Conservation (phyloP, 495 filamentous ascomycete species). For the Physcia stellaris region DNA sequence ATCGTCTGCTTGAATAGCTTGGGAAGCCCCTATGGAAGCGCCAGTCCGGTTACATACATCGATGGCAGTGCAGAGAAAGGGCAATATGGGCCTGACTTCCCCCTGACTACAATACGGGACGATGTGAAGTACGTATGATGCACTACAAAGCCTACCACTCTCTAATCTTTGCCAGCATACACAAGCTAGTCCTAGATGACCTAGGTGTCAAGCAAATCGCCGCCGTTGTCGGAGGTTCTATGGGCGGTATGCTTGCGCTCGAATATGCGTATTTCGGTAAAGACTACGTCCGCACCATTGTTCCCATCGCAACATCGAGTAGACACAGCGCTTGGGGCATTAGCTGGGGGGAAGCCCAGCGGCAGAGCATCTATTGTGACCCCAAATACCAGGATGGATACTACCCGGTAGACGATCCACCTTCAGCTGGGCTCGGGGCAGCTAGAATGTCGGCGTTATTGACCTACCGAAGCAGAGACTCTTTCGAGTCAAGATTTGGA, state of each 20-base stretch:
- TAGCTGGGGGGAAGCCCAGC: slow-evolving; percentile 94
- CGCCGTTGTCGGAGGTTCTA: slow-evolving; percentile 87
- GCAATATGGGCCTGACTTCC: slow-evolving; percentile 90
- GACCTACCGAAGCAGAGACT: slow-evolving; percentile 91
- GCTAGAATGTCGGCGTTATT: slow-evolving; percentile 93
- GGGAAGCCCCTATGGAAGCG: slow-evolving; percentile 91
- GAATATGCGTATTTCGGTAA: slow-evolving; percentile 96
- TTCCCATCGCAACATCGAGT: slow-evolving; percentile 89
- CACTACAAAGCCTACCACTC: slow-evolving; percentile 16
- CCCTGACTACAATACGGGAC: slow-evolving; percentile 84
- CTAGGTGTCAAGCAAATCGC: slow-evolving; percentile 78
- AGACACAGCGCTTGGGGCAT: slow-evolving; percentile 98
- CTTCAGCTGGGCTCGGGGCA: slow-evolving; percentile 73
- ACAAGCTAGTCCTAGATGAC: slow-evolving; percentile 82
- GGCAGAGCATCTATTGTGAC: slow-evolving; percentile 96
- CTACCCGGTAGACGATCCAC: slow-evolving; percentile 73
- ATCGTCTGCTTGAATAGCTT: slow-evolving; percentile 91
- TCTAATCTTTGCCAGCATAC: slow-evolving; percentile 44
- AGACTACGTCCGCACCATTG: slow-evolving; percentile 81
- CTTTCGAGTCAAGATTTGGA: slow-evolving; percentile 90
- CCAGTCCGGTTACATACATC: slow-evolving; percentile 82
- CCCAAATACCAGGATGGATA: slow-evolving; percentile 98
- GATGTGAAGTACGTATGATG: slow-evolving; percentile 62
- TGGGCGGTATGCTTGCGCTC: slow-evolving; percentile 93
- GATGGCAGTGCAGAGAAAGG: slow-evolving; percentile 61